phyloP scores from a whole-genome alignment of 1,139 yeast genomes.

The Pichia sp. region DNA sequence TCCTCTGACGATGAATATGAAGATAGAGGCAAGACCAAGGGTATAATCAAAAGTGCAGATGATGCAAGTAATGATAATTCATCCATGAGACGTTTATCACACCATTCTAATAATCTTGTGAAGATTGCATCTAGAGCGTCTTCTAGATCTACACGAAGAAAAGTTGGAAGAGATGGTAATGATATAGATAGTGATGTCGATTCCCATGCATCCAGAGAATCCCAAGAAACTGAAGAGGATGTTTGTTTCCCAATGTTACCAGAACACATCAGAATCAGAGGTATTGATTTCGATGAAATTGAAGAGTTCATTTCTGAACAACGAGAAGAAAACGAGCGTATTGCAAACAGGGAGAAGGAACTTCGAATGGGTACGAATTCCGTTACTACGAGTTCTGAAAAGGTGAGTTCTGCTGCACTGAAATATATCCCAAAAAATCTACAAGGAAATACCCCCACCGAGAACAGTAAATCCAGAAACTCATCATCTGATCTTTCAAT shows the following conservation, averaged over 20 bases:
- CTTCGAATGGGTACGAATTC: conserved; percentile 21
- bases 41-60: not conserved
- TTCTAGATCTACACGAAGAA: conserved; percentile 25
- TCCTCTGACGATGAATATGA: conserved; percentile 2
- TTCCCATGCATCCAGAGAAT: conserved; percentile 69
- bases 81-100: conserved; percentile 2
- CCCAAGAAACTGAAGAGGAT: conserved; percentile 93
- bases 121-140: conserved; percentile 26
- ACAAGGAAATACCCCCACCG: not conserved
- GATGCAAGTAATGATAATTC: conserved; percentile 17
- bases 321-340: conserved; percentile 32
- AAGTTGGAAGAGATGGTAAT: conserved; percentile 25
- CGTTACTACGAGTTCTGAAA: conserved; percentile 29
- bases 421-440: conserved; percentile 48
- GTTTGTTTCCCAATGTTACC: conserved; percentile 95
- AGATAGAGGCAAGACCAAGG: not conserved
- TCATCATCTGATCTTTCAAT: conserved; percentile 13
- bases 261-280: conserved; percentile 65
- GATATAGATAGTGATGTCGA: conserved; percentile 58
- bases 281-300: conserved; percentile 76
- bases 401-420: conserved; percentile 49
- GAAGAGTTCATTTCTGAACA: conserved; percentile 67
- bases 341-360: conserved; percentile 31
- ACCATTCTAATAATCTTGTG: conserved; percentile 14
- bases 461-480: not conserved